Evolutionary conservation across 23 red algal species (phyloP).

Genomic region (Gracilaria domingensis): DNA sequence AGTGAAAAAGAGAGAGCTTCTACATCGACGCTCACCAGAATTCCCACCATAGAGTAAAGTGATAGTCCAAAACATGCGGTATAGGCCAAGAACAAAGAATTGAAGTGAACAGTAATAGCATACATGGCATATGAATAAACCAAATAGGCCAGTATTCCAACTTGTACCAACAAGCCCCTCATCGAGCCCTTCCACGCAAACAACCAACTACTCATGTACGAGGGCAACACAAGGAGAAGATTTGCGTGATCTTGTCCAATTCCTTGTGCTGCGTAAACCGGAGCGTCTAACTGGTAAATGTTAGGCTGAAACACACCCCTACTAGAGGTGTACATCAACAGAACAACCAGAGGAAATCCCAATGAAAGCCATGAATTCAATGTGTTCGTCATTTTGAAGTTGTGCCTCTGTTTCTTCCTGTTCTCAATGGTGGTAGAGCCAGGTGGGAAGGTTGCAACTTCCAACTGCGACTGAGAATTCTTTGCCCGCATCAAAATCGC

Average conservation of each 20-base stretch:
- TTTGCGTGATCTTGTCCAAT: conserved; percentile 23
- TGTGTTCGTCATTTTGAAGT: neutral
- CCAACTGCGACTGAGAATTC: too few species aligned
- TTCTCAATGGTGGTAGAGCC: too few species aligned
- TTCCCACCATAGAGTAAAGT: conserved; percentile 25
- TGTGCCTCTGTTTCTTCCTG: too few species aligned
- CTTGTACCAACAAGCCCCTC: neutral
- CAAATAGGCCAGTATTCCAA: neutral
- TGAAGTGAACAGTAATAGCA: conserved; percentile 27
- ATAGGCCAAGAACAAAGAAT: conserved; percentile 22
- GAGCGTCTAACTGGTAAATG: neutral
- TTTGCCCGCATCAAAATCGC: too few species aligned
- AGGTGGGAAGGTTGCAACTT: too few species aligned
- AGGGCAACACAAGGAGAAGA: neutral
- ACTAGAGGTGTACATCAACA: neutral
- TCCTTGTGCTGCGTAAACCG: conserved; percentile 19
- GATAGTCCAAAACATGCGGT: conserved; percentile 7
- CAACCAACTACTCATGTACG: neutral
- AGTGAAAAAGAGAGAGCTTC: neutral
- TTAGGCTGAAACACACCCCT: neutral
- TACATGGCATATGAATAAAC: conserved; percentile 40
- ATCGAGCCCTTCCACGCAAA: neutral
- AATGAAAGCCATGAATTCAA: conserved; percentile 13
- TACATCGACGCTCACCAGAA: neutral
- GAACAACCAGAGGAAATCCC: conserved; percentile 6